Evolutionary conservation across 2,329 filamentous ascomycete species (phyloP), one percentile per base, ranked within the genome.

Genomic region (Dendryphion nanum): DNA sequence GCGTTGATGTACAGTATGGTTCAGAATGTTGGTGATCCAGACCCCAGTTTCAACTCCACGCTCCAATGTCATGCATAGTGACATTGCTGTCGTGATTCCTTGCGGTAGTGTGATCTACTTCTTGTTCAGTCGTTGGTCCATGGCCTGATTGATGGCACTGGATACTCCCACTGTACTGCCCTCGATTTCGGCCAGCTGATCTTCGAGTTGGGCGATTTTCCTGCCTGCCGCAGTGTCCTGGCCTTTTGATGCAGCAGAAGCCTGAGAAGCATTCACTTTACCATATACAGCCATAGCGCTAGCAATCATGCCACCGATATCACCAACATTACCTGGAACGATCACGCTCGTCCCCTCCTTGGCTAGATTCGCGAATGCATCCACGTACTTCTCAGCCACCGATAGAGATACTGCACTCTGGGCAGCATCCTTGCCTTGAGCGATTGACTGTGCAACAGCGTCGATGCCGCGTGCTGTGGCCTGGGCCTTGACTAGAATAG

Each of bases 381-480:
- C 91, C 36, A 98, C 93, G 57, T 98, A 98, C 70, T 96, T 95
- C 78, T 98, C 93, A 0, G 93, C 93, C 6, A 98, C 88, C 12
- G 79, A 87, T 45, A 98, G 70, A 57, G 87, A 90, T 30, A 98
- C 78, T 18, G 93, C 93, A 21, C 82, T 81, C 63, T 93, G 85
- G 2, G 93, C 93, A 38, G 83, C 77, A 39, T 81, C 77, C 50
- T 85, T 75, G 40, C 90, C 90, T 33, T 83, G 72, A 14, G 77
- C 73, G 45, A 97, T 95, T 30, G 82, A 78, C 45, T 76, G 73
- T 5, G 88, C 87, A 12, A 98, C 89, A 18, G 86, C 84, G 43
- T 94, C 88, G 53, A 98, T 95, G 28, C 91, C 93, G 18, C 76
- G 71, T 4, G 93, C 91, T 2, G 91, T 97, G 12, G 93, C 93